Percentiles rank a stretch among this genome's conserved stretches.
These are phyloP conservation scores for Bretschneidera sinensis DNA, from an alignment of 345 rosid species.

Conservation along the genomic window DNA sequence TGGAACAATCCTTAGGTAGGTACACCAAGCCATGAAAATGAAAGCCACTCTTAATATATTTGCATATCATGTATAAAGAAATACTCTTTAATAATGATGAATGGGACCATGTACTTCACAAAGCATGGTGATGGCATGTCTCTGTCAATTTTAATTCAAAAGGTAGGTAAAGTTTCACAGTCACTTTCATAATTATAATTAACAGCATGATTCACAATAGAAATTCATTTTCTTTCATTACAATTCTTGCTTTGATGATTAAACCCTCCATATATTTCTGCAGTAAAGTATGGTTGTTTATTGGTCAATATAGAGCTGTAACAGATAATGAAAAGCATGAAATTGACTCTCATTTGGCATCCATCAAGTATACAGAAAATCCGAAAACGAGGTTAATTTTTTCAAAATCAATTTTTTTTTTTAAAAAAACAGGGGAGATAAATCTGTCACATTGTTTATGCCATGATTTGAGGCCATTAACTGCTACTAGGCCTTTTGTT, in stretches of 20 bases:
- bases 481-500: too few relatives aligned
- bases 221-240: not conserved
- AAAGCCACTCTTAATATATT: too few relatives aligned
- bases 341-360: not conserved
- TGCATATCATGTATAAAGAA: too few relatives aligned
- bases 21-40: conserved; percentile 32
- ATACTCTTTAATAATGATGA: conserved; percentile 17
- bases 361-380: not conserved
- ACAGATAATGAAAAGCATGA: conserved; percentile 1
- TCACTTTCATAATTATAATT: conserved; percentile 20
- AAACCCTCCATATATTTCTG: not conserved
- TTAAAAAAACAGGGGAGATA: too few relatives aligned
- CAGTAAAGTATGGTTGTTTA: too few relatives aligned
- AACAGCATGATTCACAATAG: not conserved
- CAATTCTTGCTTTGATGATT: conserved; percentile 5
- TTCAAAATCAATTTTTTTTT: not conserved
- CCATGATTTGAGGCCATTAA: too few relatives aligned
- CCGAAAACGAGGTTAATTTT: not conserved
- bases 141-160: conserved; percentile 29
- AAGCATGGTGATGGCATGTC: conserved; percentile 16
- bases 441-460: too few relatives aligned
- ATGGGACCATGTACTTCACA: conserved; percentile 29
- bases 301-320: too few relatives aligned
- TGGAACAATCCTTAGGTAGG: too few relatives aligned
- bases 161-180: conserved; percentile 40